Evolutionary conservation across 306 rosid genomes (phyloP), one percentile per base, ranked within the genome.

Genomic region (Benincasa hispida): DNA sequence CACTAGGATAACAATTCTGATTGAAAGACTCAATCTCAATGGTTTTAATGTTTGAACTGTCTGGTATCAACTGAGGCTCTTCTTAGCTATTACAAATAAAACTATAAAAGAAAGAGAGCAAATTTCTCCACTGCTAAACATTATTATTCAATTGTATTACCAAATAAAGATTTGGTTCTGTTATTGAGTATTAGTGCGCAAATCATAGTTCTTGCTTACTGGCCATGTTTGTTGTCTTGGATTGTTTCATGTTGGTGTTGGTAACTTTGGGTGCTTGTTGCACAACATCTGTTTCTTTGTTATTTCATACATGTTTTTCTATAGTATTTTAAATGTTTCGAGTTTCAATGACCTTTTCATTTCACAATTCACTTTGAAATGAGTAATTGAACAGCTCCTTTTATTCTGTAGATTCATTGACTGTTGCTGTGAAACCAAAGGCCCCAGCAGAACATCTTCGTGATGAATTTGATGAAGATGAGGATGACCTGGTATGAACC

Each of bases 341-440:
- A 47, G 15, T 48, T 72, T 72, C 41, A 47, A 28, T 48, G 59
- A 27, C 21, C 59, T 27, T 27, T 13, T 72, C 59, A 48, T 72
- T 47, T 47, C 25, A 25, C 25, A 15, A 48, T 9, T 70, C 39
- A 39, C 22, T 70, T 70, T 72, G 25, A 48, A 72, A 47, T 48
- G 9, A 48, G 58, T 73, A 47, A 42, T 45, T 24, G 11, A 17
- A 22, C 48, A 2, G 70, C 50, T 18, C 28, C 12, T 47, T 80
- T 74, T 67, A 19, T 78, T 80, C 80, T 80, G 67, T 67, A 94
- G 97, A 94, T 86, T 82, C 91, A 69, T 79, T 91, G 72, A 87
- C 89, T 76, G 94, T 92, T 84, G 97, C 93, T 79, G 95, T 94
- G 75, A 94, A 90, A 84, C 99, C 99, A 69, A 94, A 85, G 87